Evolutionary conservation across 2,329 filamentous ascomycete genomes (phyloP).

Genomic region (Monosporascus sp.): DNA sequence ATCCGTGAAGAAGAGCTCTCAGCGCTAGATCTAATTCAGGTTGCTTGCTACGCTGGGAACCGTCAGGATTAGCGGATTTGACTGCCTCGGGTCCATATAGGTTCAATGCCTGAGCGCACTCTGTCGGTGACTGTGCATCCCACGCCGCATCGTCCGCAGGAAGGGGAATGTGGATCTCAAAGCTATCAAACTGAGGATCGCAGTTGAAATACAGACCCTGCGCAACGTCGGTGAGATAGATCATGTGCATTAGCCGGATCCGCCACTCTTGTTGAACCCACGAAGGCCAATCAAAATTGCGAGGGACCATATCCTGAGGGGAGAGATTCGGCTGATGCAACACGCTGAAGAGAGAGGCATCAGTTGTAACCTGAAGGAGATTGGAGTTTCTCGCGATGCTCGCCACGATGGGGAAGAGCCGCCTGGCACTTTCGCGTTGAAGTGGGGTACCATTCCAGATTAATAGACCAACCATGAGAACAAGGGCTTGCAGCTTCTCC

Average conservation of each 20-base stretch:
- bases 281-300: constrained; percentile 56
- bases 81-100: constrained; percentile 53
- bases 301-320: constrained; percentile 38
- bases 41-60: constrained; percentile 59
- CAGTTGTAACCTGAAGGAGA: constrained; percentile 48
- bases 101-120: constrained; percentile 62
- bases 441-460: constrained; percentile 65
- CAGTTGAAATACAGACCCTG: constrained; percentile 68
- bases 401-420: constrained; percentile 52
- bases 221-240: constrained; percentile 59
- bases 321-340: constrained; percentile 53
- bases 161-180: constrained; percentile 62
- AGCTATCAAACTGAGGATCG: constrained; percentile 55
- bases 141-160: constrained; percentile 69
- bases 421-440: constrained; percentile 59
- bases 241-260: constrained; percentile 57
- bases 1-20: constrained; percentile 53
- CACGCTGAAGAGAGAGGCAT: constrained; percentile 46
- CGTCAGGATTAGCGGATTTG: constrained; percentile 51
- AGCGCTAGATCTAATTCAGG: constrained; percentile 58
- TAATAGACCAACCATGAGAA: constrained; percentile 56
- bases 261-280: constrained; percentile 71
- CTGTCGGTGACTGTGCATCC: constrained; percentile 55
- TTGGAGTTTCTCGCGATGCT: constrained; percentile 51
- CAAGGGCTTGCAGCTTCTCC: constrained; percentile 63